Base-by-base conservation (phyloP, 495 filamentous ascomycete species). In the Neurospora sp. region DNA sequence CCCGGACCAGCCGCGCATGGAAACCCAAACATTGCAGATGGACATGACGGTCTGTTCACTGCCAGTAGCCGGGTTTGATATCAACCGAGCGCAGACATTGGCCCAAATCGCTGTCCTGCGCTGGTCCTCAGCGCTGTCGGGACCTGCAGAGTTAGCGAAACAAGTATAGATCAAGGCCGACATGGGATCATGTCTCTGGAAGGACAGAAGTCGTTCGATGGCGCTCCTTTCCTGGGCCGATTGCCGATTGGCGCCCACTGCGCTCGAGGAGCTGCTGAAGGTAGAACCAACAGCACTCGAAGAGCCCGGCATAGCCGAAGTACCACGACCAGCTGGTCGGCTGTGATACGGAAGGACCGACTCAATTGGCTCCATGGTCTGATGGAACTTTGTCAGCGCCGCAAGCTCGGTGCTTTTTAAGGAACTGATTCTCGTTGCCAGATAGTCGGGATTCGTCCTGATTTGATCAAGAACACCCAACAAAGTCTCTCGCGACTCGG, bases 1-100 rank as follows among this genome's bases (percentile, higher is more conserved):
- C 71, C 93, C 92, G 72, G 92, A 91, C 96, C 96, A 98, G 78
- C 93, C 91, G 78, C 92, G 89, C 84, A 93, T 91, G 42, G 89
- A 87, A 70, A 94, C 88, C 91, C 93, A 98, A 71, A 91, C 88
- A 81, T 95, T 93, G 42, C 98, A 87, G 18, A 92, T 87, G 68
- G 86, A 86, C 70, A 88, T 87, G 68, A 93, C 84, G 69, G 93
- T 89, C 68, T 89, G 88, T 69, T 92, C 91, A 69, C 82, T 78
- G 40, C 82, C 81, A 1, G 84, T 82, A 6, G 79, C 83, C n/a
- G 80, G 78, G 27, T 82, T 78, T 9, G 85, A 86, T 27, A 94
- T 91, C 78, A 97, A 82, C 74, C 91, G 91, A 37, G 96, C 93
- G 79, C 94, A 97, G 38, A 90, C 88, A 41, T 91, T 93, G 59